Percentiles rank a stretch among this genome's conserved stretches.
These are phyloP conservation scores for Herpetomonas tarakana DNA, from an alignment of 208 protist species.

Conservation along the genomic window DNA sequence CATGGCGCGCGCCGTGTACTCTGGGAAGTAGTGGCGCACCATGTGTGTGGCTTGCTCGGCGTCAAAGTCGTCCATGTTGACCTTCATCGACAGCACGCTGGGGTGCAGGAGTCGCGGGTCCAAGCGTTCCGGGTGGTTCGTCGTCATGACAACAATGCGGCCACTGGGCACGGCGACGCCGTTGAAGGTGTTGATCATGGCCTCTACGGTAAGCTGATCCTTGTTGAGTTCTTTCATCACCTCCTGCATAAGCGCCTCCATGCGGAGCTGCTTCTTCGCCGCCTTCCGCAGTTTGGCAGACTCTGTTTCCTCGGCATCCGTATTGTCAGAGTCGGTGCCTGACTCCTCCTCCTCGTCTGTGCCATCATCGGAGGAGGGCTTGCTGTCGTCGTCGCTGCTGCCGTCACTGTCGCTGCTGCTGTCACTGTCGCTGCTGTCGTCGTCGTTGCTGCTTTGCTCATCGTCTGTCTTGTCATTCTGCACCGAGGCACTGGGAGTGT, in stretches of 20 bases:
- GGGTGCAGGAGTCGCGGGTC: constrained; percentile 54
- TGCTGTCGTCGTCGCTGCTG: constrained; percentile 6
- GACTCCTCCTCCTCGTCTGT: constrained; percentile 7
- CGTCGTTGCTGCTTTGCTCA: neutral
- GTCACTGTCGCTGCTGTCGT: neutral
- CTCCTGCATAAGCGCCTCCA: constrained; percentile 10
- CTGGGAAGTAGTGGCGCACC: constrained; percentile 57
- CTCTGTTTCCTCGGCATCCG: constrained; percentile 10
- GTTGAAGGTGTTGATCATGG: constrained; percentile 84
- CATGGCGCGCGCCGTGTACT: neutral
- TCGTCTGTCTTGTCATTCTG: neutral
- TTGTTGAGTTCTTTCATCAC: constrained; percentile 20
- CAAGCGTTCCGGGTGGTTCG: constrained; percentile 85
- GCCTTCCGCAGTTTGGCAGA: constrained; percentile 1
- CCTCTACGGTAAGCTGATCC: constrained; percentile 77
- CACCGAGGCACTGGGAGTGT: constrained; percentile 10
- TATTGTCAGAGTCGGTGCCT: constrained; percentile 15
- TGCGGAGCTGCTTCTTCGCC: constrained; percentile 12
- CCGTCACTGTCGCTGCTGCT: neutral
- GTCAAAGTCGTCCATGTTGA: constrained; percentile 64
- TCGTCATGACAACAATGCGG: constrained; percentile 90
- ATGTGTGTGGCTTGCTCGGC: constrained; percentile 39
- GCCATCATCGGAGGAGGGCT: constrained; percentile 2
- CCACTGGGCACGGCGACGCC: constrained; percentile 71
- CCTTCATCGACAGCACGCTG: constrained; percentile 58